Conservation (phyloP, 1,139 yeast species). For the Kurtzmaniella quercitrusa region DNA sequence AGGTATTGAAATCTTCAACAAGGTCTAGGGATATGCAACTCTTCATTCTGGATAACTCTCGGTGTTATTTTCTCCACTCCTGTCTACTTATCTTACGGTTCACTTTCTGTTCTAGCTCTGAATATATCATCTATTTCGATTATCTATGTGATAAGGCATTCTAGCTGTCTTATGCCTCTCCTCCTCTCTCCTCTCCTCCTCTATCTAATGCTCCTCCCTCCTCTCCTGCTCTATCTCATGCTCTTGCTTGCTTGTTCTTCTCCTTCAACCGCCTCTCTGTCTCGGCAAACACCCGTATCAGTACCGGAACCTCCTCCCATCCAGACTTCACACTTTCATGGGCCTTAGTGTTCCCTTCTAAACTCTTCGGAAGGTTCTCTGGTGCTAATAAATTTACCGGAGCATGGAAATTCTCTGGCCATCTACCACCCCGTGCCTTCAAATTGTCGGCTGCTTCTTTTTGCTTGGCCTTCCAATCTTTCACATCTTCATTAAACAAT, state of each 20-base stretch:
- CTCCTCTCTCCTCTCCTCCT: too few species aligned
- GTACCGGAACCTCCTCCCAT: constrained; percentile 72
- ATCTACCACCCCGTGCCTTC: constrained; percentile 45
- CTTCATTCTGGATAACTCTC: too few species aligned
- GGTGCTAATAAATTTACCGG: constrained; percentile 40
- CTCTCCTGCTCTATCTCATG: neutral
- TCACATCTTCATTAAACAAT: constrained; percentile 77
- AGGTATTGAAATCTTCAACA: too few species aligned
- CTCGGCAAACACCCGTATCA: constrained; percentile 78
- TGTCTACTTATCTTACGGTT: too few species aligned
- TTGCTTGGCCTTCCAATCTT: constrained; percentile 69
- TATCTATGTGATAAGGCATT: too few species aligned
- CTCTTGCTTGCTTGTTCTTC: constrained; percentile 14
- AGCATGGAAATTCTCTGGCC: constrained; percentile 83
- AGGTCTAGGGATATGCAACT: too few species aligned
- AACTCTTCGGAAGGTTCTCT: constrained; percentile 31
- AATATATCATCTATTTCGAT: too few species aligned
- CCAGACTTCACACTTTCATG: constrained; percentile 25
- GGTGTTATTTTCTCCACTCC: too few species aligned
- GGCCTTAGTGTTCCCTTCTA: constrained; percentile 12
- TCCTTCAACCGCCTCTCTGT: constrained; percentile 65
- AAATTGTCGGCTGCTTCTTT: constrained; percentile 57
- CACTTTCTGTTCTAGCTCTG: too few species aligned
- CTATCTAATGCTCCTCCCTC: too few species aligned
- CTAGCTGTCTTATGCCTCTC: too few species aligned